Base-by-base conservation (phyloP, 2,329 filamentous ascomycete species). In the Penicillium decumbens region DNA sequence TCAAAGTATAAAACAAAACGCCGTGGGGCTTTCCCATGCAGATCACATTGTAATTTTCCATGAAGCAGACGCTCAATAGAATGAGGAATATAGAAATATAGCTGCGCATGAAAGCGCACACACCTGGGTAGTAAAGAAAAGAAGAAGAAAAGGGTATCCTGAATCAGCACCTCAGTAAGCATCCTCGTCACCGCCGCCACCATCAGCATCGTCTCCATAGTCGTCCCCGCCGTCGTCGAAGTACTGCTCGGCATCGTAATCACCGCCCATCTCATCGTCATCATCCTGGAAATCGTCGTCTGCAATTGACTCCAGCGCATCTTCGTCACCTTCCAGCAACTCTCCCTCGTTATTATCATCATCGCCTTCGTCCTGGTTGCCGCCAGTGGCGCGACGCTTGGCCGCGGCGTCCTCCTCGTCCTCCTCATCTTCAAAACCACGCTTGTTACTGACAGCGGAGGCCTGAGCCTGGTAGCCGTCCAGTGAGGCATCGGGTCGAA, bases 171-270 rank as follows among this genome's bases (percentile, higher is more conserved):
- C 47, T 63, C 59, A 73, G 54, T 67, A 72, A 20, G 66, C 67
- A 57, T 72, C 72, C 50, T 74, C 77, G 42, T 75, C 77, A 46
- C 77, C 80, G 6, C 73, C 77, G 35, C 75, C 79, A 28, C 75
- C 80, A 39, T 74, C 79, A 55, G 77, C 81, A 24, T 78, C 81
- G 47, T 78, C 80, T 43, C 80, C 73, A 43, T 68, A 74, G 41
- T 76, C 75, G 42, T 76, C 75, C 43, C 78, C 82, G 6, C 82
- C 82, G 47, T 75, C 79, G 54, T 81, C 78, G 59, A 82, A 82
- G 70, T 85, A 84, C 54, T 84, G 77, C 59, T 85, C 82, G 1
- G 79, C 82, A 57, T 84, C 80, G 59, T 85, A 84, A 61, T 84
- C 81, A 3, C 79, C 81, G 4, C 75, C 78, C 67, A 77, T 76